Evolutionary conservation across 2,329 filamentous ascomycete genomes (phyloP), one percentile per base, ranked within the genome.

Genomic region (Colletotrichum godetiae): DNA sequence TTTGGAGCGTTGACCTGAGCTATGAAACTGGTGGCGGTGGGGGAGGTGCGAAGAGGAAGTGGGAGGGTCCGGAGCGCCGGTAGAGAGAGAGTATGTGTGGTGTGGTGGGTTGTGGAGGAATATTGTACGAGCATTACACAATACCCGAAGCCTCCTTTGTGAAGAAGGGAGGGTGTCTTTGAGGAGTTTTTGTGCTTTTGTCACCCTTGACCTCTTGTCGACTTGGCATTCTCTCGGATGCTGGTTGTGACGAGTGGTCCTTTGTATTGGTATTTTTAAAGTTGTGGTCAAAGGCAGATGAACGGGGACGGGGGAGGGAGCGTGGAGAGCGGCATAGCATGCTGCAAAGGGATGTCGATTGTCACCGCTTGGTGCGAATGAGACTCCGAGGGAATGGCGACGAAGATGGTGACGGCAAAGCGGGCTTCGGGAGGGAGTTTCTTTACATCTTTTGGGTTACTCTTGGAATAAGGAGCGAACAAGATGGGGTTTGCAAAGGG

Each of bases 1-100:
- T 92, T 19, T 92, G 90, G 90, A 90, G 85, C 74, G 78, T 91
- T 31, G 90, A 92, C 76, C 84, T 91, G 58, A 90, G 84, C 74
- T 87, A 89, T 62, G 89, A 88, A 75, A 87, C 85, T 72, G 80
- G 77, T 24, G 70, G 74, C 27, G 53, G 55, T 19, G 53, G 61
- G 0, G 37, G 57, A 3, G 56, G 33, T 22, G 37, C 12, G n/a
- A 77, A 76, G 70, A 49, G 56, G 27, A 67, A 64, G 22, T 49
- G 42, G 35, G 22, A 22, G 42, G 49, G 37, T 33, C 31, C n/a
- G 35, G 49, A 63, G n/a, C 35, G 57, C 12, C 19, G n/a, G 49
- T 60, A 37, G 52, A 12, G 12, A 29, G 11, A 6, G n/a, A 10
- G 8, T n/a, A 3, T 42, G 42, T 49, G 8, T 49, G 42, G 19